Evolutionary conservation across 2,329 filamentous ascomycete genomes (phyloP).

Genomic region (Leptosphaerulina australis): DNA sequence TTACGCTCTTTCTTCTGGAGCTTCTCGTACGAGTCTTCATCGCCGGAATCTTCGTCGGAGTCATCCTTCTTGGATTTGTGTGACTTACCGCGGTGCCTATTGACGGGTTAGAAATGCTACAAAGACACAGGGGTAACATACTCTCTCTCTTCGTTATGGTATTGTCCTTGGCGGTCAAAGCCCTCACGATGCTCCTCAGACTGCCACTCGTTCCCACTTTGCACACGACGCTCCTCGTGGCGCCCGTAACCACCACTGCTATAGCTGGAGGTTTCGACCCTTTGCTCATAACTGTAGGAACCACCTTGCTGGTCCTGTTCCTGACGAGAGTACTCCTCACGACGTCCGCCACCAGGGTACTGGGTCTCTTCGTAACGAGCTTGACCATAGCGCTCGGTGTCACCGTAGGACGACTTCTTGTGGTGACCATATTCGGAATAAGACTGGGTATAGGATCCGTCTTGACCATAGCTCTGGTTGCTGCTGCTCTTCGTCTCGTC

Average conservation of each 20-base stretch:
- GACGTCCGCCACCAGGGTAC: conserved; percentile 62
- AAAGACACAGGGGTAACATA: conserved; percentile 26
- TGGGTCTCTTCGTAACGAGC: conserved; percentile 65
- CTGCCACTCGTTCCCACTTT: conserved; percentile 51
- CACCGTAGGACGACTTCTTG: conserved; percentile 38
- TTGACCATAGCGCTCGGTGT: conserved; percentile 62
- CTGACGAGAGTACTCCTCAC: conserved; percentile 66
- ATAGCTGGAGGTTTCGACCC: conserved; percentile 59
- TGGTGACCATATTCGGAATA: conserved; percentile 67
- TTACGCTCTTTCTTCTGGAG: conserved; percentile 21
- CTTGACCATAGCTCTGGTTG: conserved; percentile 60
- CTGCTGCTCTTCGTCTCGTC: conserved; percentile 62
- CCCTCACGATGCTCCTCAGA: conserved; percentile 47
- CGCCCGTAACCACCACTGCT: conserved; percentile 62
- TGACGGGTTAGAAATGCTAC: conserved; percentile 18
- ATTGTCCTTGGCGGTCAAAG: conserved; percentile 46
- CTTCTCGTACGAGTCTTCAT: conserved; percentile 35
- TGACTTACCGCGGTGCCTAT: conserved; percentile 45
- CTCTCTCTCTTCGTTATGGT: conserved; percentile 52
- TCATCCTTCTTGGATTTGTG: conserved; percentile 48
- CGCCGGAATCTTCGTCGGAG: conserved; percentile 43
- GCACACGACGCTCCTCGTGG: conserved; percentile 61
- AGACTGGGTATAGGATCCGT: conserved; percentile 67
- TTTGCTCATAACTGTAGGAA: conserved; percentile 64
- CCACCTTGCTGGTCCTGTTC: conserved; percentile 58